A percentile compares a stretch with the other conserved stretches of the same genome.
Evolutionary conservation across 345 rosid genomes (phyloP).

Genomic region (Gossypium ekmanianum): DNA sequence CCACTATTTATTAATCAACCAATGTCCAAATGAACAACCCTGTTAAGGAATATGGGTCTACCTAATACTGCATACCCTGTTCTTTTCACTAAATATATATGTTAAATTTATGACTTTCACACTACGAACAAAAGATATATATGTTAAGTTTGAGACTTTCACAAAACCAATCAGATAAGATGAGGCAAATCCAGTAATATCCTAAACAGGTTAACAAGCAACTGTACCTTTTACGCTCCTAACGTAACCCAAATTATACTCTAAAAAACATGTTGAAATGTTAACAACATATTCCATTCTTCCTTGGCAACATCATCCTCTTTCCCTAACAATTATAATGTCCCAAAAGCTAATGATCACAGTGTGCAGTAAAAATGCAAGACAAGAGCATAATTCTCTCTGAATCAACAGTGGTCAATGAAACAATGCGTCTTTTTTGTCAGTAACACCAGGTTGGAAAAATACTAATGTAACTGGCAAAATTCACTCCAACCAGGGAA

Average conservation of each 20-base stretch:
- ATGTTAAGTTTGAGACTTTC: not conserved
- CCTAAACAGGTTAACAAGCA: not conserved
- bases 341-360: constrained; percentile 6
- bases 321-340: not conserved
- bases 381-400: not conserved
- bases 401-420: not conserved
- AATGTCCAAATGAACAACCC: not conserved
- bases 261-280: not conserved
- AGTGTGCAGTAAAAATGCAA: not conserved
- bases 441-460: constrained; percentile 45
- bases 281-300: not conserved
- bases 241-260: not conserved
- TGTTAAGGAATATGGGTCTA: too few species aligned
- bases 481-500: not conserved
- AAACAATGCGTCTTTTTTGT: constrained; percentile 45
- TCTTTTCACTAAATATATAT: too few species aligned
- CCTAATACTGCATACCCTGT: too few species aligned
- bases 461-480: not conserved
- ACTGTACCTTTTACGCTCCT: not conserved
- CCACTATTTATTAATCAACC: not conserved
- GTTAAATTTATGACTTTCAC: too few species aligned
- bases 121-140: too few species aligned
- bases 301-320: not conserved
- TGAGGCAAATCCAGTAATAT: not conserved
- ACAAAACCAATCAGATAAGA: not conserved